Base-by-base conservation (phyloP, 441 rosid genomes). In the Croton laevigatus region DNA sequence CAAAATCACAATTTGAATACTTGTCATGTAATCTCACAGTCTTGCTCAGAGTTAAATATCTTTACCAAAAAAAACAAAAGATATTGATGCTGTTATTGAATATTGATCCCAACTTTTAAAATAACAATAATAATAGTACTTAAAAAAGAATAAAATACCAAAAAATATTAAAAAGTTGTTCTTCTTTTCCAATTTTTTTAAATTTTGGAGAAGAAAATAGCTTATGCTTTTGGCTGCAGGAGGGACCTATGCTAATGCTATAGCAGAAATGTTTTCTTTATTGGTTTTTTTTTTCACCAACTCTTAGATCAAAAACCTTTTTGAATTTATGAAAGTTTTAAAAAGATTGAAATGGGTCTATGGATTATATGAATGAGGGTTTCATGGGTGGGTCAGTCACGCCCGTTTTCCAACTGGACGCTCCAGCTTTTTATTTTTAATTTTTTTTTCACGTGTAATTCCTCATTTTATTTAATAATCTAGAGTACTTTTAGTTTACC, bases 361-460 rank as follows among this genome's bases (percentile, higher is more conserved):
- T 71, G 73, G 69, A 72, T 37, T 40, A 59, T 65, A 57, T 57
- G 27, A 3, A 9, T 12, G 17, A 6, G 17, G 17, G 51, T 46
- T 6, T 11, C 2, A 49, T 32, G 23, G 13, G 74, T 69, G 80
- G 78, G 78, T 68, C 78, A 54, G 34, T 32, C 59, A 60, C n/a
- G 6, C 38, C 19, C 46, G 38, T 8, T 6, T 8, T 6, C 62
- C 20, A 6, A 54, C 52, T 38, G 42, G 45, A 66, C 67, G 75
- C 76, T 61, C 72, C 64, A 57, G 52, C 46, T n/a, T 62, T 27
- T 27, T 27, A 1, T 27, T 27, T 27, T 27, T 27, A 1, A 27
- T 27, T 27, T 27, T 27, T 27, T 27, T 27, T 27, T 70, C 77
- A 65, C 70, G 74, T 65, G 74, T 45, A 8, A 36, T 69, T 44